Conservation (phyloP, 345 rosid species). For the Citrus unshiu region DNA sequence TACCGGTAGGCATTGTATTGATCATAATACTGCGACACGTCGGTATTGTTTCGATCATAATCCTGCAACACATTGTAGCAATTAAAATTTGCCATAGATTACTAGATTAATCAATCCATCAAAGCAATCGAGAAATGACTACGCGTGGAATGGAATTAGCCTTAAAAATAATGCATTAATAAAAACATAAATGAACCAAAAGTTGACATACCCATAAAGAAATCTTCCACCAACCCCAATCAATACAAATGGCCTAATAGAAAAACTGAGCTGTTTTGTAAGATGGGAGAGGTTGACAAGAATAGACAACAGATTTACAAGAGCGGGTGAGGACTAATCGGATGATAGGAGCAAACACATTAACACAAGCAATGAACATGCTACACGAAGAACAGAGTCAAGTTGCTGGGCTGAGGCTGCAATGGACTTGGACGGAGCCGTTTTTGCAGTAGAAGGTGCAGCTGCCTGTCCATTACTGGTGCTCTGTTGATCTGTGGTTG, state of each 20-base stretch:
- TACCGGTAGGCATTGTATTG: no score
- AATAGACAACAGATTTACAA: conserved; percentile 21
- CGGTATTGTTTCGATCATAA: no score
- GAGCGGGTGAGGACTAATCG: neutral
- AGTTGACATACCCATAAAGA: neutral
- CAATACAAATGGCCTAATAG: neutral
- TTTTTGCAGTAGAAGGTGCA: conserved; percentile 22
- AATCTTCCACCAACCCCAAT: neutral
- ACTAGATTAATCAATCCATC: no score
- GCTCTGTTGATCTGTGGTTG: conserved; percentile 32
- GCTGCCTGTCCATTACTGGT: conserved; percentile 14
- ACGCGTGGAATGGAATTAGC: neutral
- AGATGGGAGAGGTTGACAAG: conserved; percentile 7
- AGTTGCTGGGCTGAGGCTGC: conserved; percentile 9
- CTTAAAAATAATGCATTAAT: no score
- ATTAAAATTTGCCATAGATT: no score
- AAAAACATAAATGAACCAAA: neutral
- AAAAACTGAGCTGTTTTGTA: neutral
- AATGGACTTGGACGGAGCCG: conserved; percentile 15
- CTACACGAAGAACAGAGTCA: neutral
- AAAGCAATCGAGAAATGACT: neutral
- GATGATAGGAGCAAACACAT: neutral
- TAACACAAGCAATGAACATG: conserved; percentile 13
- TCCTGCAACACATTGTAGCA: no score
- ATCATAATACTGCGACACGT: no score